These are phyloP conservation scores for Dionaea muscipula DNA, from an alignment of 179 eudicot genomes.

Conservation along the genomic window DNA sequence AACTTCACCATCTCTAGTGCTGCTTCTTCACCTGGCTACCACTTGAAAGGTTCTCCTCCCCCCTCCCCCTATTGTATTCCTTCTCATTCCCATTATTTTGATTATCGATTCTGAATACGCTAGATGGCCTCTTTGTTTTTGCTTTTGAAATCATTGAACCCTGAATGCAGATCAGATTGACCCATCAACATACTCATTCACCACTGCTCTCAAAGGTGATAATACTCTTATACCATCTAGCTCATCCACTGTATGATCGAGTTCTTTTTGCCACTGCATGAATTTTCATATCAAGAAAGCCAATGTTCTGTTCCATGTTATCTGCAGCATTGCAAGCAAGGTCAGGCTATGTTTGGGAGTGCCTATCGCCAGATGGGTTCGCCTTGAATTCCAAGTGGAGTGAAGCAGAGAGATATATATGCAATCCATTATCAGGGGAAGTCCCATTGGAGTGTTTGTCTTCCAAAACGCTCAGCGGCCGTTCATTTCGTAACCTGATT, in stretches of 20 bases:
- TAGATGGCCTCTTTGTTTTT: background rate
- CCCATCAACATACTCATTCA: conserved; percentile 88
- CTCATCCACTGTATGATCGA: background rate
- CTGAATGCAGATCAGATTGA: conserved; percentile 54
- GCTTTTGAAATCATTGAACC: background rate
- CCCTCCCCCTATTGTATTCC: conserved; percentile 5
- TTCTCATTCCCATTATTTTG: too few species aligned
- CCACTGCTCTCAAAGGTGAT: conserved; percentile 75
- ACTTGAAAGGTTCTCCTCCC: conserved; percentile 35
- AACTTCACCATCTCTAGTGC: conserved; percentile 77
- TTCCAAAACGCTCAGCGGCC: conserved; percentile 58
- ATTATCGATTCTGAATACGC: too few species aligned
- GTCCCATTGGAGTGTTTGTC: conserved; percentile 93
- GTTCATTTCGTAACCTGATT: conserved; percentile 43
- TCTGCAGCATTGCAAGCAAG: conserved; percentile 67
- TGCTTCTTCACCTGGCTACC: conserved; percentile 83
- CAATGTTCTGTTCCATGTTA: background rate
- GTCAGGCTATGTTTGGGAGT: conserved; percentile 65
- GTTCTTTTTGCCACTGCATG: background rate
- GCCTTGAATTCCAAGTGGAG: conserved; percentile 81
- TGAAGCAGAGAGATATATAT: conserved; percentile 86
- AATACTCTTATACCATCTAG: background rate
- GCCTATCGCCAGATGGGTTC: conserved; percentile 54
- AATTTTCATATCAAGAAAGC: background rate
- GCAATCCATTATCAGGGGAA: conserved; percentile 81